These are phyloP conservation scores for Ganoderma multipileum DNA, from an alignment of 1,284 basidiomycete genomes.

Conservation along the genomic window DNA sequence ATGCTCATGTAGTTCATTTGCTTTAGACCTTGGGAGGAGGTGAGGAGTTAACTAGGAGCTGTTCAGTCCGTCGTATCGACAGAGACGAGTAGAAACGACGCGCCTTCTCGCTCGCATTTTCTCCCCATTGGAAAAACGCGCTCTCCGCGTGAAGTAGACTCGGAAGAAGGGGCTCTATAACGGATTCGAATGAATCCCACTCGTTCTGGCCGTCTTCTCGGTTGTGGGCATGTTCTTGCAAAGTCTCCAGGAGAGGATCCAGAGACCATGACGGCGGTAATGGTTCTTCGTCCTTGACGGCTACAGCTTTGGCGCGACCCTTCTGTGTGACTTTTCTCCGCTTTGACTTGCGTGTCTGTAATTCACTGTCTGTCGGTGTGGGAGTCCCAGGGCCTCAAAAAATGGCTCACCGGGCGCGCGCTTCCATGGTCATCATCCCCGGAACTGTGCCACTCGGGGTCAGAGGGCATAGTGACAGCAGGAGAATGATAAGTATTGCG, in stretches of 20 bases:
- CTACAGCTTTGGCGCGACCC: not conserved
- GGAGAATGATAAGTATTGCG: too few species aligned
- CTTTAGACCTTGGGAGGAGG: conserved; percentile 17
- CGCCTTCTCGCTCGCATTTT: conserved; percentile 30
- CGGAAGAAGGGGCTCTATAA: conserved; percentile 32
- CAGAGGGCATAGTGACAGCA: conserved; percentile 2
- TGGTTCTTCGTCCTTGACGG: conserved; percentile 3
- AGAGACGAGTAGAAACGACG: not conserved
- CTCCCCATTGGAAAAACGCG: conserved; percentile 23
- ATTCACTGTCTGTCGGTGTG: not conserved
- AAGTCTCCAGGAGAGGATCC: conserved; percentile 15
- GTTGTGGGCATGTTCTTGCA: conserved; percentile 10
- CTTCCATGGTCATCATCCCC: conserved; percentile 11
- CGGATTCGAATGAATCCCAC: conserved; percentile 34
- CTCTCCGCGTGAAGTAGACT: conserved; percentile 32
- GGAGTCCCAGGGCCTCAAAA: too few species aligned
- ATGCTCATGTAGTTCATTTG: not conserved
- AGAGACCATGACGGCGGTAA: not conserved
- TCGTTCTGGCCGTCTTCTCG: conserved; percentile 24
- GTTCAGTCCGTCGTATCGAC: too few species aligned
- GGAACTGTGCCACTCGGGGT: conserved; percentile 18
- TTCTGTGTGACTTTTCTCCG: conserved; percentile 16
- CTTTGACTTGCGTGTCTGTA: conserved; percentile 14
- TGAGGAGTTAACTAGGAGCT: not conserved
- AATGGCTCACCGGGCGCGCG: conserved; percentile 5